Base-by-base conservation (phyloP, 805 yeast species). In the Cyberlindnera mrakii region DNA sequence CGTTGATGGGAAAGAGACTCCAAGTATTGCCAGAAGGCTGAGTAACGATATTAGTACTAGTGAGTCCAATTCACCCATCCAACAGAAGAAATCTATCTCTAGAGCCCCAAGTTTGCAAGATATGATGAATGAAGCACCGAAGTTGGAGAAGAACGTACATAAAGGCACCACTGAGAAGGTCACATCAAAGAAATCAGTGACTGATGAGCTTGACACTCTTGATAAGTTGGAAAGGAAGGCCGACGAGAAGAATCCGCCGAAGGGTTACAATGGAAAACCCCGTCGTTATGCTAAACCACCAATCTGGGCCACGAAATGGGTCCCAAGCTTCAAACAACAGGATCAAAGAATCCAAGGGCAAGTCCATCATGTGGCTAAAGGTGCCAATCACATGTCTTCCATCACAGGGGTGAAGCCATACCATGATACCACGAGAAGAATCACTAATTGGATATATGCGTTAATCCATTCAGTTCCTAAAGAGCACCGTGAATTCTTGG, bases 371-470 rank as follows among this genome's bases (percentile, higher is more conserved):
- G 9, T 17, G 11, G 14, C 6, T 19, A 16, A 20, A 29, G 29
- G n/a, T 15, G 33, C 30, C 6, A n/a, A 37, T 27, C 20, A 16
- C 8, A 18, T 18, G 23, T 14, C 27, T 18, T 53, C 88, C 34
- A 73, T 87, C 15, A 80, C 88, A 0, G 90, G 89, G 5, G 72
- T 84, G 1, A 80, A 80, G 35, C 93, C 93, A 1, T 76, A 85
- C 38, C 88, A 87, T 55, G 91, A 87, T 54, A 69, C 86, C 45
- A 84, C 90, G 6, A 77, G 90, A 56, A 78, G 85, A 30, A 78
- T 90, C 6, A 84, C 93, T 18, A 87, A 83, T 53, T 90, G 97
- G 97, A 72, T 90, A 8, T 89, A 84, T 70, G 89, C 95, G 16
- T 82, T 85, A 49, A 70, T 88, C 37, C 72, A 72, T 36, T 85